These are phyloP conservation scores for Annulohypoxylon truncatum DNA, from an alignment of 2,329 filamentous ascomycete genomes.

Conservation along the genomic window DNA sequence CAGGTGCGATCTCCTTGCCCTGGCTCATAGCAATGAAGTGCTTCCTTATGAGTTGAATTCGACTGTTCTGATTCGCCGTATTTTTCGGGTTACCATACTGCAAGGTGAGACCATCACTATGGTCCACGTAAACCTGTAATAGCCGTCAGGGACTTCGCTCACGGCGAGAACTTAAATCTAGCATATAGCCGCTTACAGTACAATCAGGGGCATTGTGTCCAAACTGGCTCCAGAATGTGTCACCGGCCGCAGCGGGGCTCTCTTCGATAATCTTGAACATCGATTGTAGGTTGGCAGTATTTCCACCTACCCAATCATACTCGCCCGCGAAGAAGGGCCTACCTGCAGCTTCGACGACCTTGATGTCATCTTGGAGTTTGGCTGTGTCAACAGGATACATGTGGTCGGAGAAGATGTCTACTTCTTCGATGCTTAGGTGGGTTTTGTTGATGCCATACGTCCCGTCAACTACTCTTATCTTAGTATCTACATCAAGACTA, in stretches of 20 bases:
- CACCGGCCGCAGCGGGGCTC: conserved; percentile 54
- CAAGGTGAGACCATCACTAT: conserved; percentile 58
- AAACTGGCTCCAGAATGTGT: conserved; percentile 61
- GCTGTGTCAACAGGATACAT: conserved; percentile 58
- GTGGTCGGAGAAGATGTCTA: conserved; percentile 62
- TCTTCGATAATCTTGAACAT: conserved; percentile 57
- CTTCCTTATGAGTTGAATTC: conserved; percentile 57
- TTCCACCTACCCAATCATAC: conserved; percentile 58
- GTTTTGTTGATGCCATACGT: conserved; percentile 56
- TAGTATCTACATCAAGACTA: not conserved
- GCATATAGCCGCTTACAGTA: conserved; percentile 47
- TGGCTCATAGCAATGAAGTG: conserved; percentile 57
- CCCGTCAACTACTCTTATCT: conserved; percentile 29
- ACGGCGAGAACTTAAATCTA: not conserved
- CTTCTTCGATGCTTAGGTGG: conserved; percentile 56
- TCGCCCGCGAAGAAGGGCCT: conserved; percentile 60
- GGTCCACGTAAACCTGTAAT: conserved; percentile 55
- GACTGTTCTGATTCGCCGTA: conserved; percentile 51
- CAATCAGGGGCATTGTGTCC: conserved; percentile 59
- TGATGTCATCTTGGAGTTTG: conserved; percentile 55
- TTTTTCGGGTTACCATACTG: conserved; percentile 59
- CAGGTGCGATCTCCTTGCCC: conserved; percentile 48
- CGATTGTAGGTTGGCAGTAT: conserved; percentile 51
- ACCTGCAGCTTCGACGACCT: conserved; percentile 50
- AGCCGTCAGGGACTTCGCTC: conserved; percentile 4